Base-by-base conservation (phyloP, 208 protist genomes). In the Porcisia hertigi region DNA sequence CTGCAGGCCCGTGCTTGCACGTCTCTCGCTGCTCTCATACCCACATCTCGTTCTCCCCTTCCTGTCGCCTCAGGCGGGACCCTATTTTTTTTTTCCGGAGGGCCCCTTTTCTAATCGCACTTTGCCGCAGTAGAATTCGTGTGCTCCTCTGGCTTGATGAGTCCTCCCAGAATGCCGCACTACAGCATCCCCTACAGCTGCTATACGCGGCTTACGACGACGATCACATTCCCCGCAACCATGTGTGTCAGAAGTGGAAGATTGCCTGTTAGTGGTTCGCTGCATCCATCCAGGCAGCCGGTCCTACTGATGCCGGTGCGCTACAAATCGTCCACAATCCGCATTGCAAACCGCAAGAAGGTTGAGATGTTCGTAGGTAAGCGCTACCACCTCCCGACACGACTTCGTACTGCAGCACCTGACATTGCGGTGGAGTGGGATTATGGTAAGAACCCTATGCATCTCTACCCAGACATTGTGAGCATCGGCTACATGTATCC, bases 381-480 rank as follows among this genome's bases (percentile, higher is more conserved):
- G 74, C 88, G 89, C 63, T 98, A 93, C 77, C 88, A 95, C 75
- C 80, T 93, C 7, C 92, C 91, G 0, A 97, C 94, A 49, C 89
- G 94, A 1, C 86, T 98, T 30, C 86, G 82, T n/a, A 93, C 86
- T 7, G 90, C 94, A 18, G 92, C 92, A 39, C 92, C 94, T 43
- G 90, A 95, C n/a, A 89, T 97, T 45, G 94, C 94, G 2, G 67
- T 64, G n/a, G 92, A 98, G 83, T 98, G 94, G 92, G 85, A 97
- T 76, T 85, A 95, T 73, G 90, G 93, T 34, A 77, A 79, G 53
- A 98, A 98, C 71, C 91, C 91, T 14, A 80, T 87, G 77, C 86
- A 96, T 57, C 73, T 96, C 30, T 98, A 95, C 63, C 94, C 94
- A 1, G 90, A 94, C 23, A 94, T 98, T 54, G 80, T 98, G 16